Conservation (phyloP, 106 monocot genomes). For the Apostasia ramifera region DNA sequence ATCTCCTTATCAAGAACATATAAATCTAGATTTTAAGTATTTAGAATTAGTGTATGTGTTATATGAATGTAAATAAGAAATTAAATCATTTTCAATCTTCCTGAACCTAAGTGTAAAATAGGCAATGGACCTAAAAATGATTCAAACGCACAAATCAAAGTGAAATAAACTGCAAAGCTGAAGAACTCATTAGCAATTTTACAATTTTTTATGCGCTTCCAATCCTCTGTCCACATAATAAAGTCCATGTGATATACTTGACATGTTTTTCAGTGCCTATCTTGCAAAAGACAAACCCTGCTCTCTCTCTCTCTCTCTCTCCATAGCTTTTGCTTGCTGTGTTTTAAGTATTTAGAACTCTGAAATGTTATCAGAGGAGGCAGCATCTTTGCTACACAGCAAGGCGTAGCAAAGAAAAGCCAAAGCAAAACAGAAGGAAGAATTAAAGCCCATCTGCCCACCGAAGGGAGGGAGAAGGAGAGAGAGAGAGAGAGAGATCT, state of each 20-base stretch:
- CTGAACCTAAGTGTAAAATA: too few relatives aligned
- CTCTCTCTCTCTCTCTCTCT: background rate
- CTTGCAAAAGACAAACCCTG: conserved; percentile 3
- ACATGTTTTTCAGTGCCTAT: conserved; percentile 4
- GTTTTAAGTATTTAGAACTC: background rate
- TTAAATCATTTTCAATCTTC: too few relatives aligned
- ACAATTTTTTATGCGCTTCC: too few relatives aligned
- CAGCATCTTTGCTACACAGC: conserved; percentile 2
- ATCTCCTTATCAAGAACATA: too few relatives aligned
- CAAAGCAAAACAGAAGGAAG: conserved; percentile 3
- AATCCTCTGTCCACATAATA: background rate
- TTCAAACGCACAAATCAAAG: too few relatives aligned
- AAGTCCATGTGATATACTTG: background rate
- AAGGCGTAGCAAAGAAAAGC: conserved; percentile 4
- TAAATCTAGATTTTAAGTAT: too few relatives aligned
- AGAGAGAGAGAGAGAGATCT: background rate
- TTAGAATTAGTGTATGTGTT: too few relatives aligned
- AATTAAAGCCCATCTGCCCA: conserved; percentile 1
- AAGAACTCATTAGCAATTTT: too few relatives aligned
- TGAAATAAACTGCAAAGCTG: too few relatives aligned
- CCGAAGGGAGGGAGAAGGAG: background rate
- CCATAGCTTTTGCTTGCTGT: background rate
- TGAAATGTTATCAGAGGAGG: conserved; percentile 2
- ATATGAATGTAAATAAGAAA: too few relatives aligned
- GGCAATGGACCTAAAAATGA: too few relatives aligned